phyloP scores from a whole-genome alignment of 768 basidiomycete genomes.

The Fistulinella prunicolor region DNA sequence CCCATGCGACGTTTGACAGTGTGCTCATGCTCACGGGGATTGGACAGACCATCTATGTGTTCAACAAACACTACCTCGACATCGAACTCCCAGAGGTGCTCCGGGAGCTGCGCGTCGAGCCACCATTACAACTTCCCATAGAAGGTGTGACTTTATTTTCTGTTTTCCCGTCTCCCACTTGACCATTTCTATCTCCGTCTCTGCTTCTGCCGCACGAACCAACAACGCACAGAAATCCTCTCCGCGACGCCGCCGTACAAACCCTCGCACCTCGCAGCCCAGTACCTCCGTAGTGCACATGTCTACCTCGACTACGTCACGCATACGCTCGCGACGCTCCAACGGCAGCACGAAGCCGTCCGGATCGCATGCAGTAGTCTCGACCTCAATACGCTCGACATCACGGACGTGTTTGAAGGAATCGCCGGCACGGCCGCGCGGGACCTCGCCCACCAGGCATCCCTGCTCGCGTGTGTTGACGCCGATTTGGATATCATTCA shows the following conservation, averaged over 20 bases:
- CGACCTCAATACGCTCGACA: conserved; percentile 68
- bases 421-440: conserved; percentile 51
- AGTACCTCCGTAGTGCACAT: conserved; percentile 62
- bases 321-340: conserved; percentile 49
- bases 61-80: conserved; percentile 79
- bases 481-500: conserved; percentile 71
- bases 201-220: background rate
- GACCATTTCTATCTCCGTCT: background rate
- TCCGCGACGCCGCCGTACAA: conserved; percentile 71
- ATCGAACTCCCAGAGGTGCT: conserved; percentile 64
- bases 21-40: conserved; percentile 15
- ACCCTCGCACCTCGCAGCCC: conserved; percentile 61
- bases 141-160: conserved; percentile 42
- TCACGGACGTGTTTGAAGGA: conserved; percentile 66
- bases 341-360: conserved; percentile 65
- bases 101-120: conserved; percentile 55
- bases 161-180: no score
- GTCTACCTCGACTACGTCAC: conserved; percentile 62
- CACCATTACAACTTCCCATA: conserved; percentile 64
- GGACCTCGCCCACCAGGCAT: conserved; percentile 66
- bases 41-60: conserved; percentile 69
- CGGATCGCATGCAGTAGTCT: conserved; percentile 71
- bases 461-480: conserved; percentile 59
- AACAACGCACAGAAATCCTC: conserved; percentile 58
- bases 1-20: no score